Evolutionary conservation across 352 stramenopile species (phyloP), one percentile per base, ranked within the genome.

Genomic region (Globisporangium radiosum): DNA sequence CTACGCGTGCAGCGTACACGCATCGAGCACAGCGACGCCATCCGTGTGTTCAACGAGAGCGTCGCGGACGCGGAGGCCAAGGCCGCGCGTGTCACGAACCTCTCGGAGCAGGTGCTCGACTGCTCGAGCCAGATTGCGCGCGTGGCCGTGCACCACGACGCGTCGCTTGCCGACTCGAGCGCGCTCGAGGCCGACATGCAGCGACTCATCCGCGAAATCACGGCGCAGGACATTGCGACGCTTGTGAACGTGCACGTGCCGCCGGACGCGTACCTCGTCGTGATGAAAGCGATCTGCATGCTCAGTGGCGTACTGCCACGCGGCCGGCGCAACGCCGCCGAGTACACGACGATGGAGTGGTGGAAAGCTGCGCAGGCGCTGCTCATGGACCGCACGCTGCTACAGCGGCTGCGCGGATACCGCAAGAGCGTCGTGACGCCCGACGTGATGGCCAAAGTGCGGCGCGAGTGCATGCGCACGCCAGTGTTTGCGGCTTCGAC

Each of bases 301-400:
- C 72, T 90, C 11, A 84, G 76, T 39, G 79, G 78, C 0, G 75
- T 78, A 0, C 44, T 87, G 19, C 81, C 78, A 39, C 76, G 78
- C 11, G 78, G 78, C 1, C 70, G 77, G 0, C 65, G 69, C 3
- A 77, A 82, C 25, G 76, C 78, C 5, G 74, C 70, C 11, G 78
- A 91, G 58, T 93, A 91, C 62, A 87, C 75, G 2, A 79, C 83
- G 56, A 56, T 79, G 14, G 83, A 93, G 51, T 93, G 83, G 83
- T 91, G 81, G 83, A 88, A 90, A 53, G 82, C 81, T 0, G 75
- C 76, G 11, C 84, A 93, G 55, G 81, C 84, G 9, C 51, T 93
- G 59, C 67, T 93, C 14, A 93, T 93, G 81, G 81, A 93, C 60
- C 76, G 84, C 25, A 78, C 69, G 45, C 56, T 93, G 8, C 51